Base-by-base conservation (phyloP, 148 eudicot genomes). In the Arbutus unedo region DNA sequence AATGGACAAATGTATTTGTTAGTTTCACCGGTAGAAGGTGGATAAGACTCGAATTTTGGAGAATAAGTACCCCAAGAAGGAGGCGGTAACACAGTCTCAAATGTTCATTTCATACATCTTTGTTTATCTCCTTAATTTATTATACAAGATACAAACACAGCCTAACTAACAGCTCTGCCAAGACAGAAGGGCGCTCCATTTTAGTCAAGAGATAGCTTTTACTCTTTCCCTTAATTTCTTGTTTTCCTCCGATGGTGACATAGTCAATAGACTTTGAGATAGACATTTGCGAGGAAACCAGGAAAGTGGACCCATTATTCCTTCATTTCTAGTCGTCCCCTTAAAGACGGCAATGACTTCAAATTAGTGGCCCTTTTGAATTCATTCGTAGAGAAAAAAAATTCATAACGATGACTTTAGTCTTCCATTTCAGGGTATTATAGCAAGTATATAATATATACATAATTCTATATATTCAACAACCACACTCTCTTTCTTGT, bases 331-430 rank as follows among this genome's bases (percentile, higher is more conserved):
- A 21, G 25, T 49, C 59, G 15, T 23, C 74, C 82, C 74, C 6
- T 8, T 3, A 59, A 64, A 49, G 82, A 79, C 74, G 82, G 82
- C 82, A 79, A 64, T 10, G 82, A 79, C 57, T 79, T 64, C 6
- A 55, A 77, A 76, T 31, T 31, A 31, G 11, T 51, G 10, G 62
- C 47, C 79, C 59, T 19, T 73, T 47, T 3, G 54, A 45, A 47
- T 44, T 73, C 54, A 64, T 19, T 64, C 8, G 25, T 73, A 9
- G 51, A 74, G n/a, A 23, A 64, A 23, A 64, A 66, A 66, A 31
- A 6, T 31, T 48, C 8, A 45, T 13, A 72, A 72, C 19, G 77
- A 48, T 55, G 14, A 47, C 21, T 59, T 59, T 3, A 48, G 31
- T 48, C 38, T 44, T 9, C 16, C 16, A 3, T 6, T 3, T 4